Evolutionary conservation across 2,329 filamentous ascomycete species (phyloP).

Genomic region (Salinomyces thailandicus): DNA sequence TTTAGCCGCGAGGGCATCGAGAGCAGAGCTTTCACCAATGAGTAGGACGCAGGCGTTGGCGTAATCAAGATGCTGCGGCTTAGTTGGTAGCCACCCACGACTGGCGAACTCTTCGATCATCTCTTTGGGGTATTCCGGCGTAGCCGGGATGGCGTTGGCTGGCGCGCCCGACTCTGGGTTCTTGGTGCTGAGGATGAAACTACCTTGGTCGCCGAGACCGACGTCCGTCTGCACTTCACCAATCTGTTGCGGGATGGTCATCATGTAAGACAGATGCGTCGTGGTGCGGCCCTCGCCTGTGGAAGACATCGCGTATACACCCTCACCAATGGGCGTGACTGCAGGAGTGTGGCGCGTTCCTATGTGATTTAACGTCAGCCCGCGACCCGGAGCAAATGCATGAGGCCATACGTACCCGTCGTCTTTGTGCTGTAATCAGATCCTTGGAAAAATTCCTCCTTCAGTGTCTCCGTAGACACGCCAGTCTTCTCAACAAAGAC

Average conservation of each 20-base stretch:
- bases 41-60: conserved; percentile 66
- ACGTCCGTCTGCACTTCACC: conserved; percentile 66
- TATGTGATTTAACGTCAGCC: not conserved
- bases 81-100: conserved; percentile 62
- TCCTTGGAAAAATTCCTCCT: conserved; percentile 57
- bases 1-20: conserved; percentile 46
- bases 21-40: conserved; percentile 50
- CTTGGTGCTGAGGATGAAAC: conserved; percentile 69
- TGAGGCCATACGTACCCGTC: conserved; percentile 40
- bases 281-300: conserved; percentile 48
- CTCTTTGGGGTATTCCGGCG: conserved; percentile 60
- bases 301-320: conserved; percentile 70
- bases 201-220: conserved; percentile 59
- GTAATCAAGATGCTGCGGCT: conserved; percentile 59
- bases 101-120: conserved; percentile 63
- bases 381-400: too few species aligned
- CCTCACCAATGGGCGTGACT: conserved; percentile 68
- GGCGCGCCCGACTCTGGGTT: conserved; percentile 65
- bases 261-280: conserved; percentile 68
- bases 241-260: conserved; percentile 60
- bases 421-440: conserved; percentile 69
- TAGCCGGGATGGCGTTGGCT: conserved; percentile 51
- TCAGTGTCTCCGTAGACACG: conserved; percentile 56
- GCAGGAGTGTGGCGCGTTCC: conserved; percentile 53
- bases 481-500: conserved; percentile 71